Base-by-base conservation (phyloP, 352 stramenopile species). In the Pythium rishiriense region DNA sequence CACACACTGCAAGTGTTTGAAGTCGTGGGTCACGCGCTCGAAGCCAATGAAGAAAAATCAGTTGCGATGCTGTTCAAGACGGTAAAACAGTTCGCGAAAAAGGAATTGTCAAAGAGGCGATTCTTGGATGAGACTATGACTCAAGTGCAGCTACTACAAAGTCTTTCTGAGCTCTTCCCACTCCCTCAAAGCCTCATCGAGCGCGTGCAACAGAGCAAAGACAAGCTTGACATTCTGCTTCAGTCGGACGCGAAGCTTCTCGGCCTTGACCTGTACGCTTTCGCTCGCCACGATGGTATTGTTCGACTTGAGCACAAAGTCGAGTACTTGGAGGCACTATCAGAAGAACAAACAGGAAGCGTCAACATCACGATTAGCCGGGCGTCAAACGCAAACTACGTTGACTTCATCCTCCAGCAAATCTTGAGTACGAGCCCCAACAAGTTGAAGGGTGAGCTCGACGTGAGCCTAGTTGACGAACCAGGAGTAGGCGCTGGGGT, bases 301-400 rank as follows among this genome's bases (percentile, higher is more conserved):
- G 73, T 91, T 28, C 70, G 76, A 31, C 68, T 91, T n/a, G 80
- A 91, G 56, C 79, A 91, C 68, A 91, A 91, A 62, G 76, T 91
- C 25, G 79, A 91, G 37, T 91, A 91, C 37, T 54, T 91, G n/a
- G 64, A 73, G 4, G 75, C 77, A 9, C 62, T 89, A 9, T 79
- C 82, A 2, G 82, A 91, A 52, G 82, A 89, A 49, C 73, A 83
- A 41, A 79, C 64, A 25, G 70, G 75, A 22, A 81, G 70, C 11
- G 55, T 88, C 0, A 75, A 75, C 7, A 72, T 91, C 28, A 84
- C 78, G 0, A 83, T 91, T 41, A 89, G 69, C 46, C 82, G 82
- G 10, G 72, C 78, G 15, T 88, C 82, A 11, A 74, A 73, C 22
- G 74, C 73, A 19, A 87, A 85, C 28, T 85, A 83, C 46, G 70